Percentiles rank a stretch among this genome's conserved stretches.
phyloP scores from a whole-genome alignment of 495 filamentous ascomycete genomes.

The Bacidia gigantensis region DNA sequence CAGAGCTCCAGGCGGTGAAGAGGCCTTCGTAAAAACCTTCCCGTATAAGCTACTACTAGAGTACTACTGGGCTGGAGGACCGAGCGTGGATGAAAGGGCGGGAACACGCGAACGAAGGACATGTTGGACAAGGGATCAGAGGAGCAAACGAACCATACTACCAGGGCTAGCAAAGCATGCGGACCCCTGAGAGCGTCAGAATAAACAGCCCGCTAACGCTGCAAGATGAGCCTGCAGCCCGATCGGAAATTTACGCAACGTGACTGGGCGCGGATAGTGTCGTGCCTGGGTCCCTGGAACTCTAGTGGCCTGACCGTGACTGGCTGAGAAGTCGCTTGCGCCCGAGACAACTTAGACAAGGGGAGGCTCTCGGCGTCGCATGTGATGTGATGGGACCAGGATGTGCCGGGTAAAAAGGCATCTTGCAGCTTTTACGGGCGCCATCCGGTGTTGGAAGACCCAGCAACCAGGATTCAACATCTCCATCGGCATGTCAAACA shows the following conservation, averaged over 20 bases:
- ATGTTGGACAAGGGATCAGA: not conserved
- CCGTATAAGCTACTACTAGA: not conserved
- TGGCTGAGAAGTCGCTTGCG: not conserved
- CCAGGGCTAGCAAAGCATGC: too few species aligned
- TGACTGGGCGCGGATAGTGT: not conserved
- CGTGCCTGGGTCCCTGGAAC: not conserved
- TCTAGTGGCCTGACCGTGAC: not conserved
- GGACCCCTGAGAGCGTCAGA: too few species aligned
- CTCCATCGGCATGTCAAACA: constrained; percentile 1
- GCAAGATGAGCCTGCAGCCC: not conserved
- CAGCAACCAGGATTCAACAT: not conserved
- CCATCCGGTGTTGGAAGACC: constrained; percentile 1
- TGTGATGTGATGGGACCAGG: not conserved
- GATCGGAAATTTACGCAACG: not conserved
- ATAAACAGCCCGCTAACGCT: not conserved
- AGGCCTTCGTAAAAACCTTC: not conserved
- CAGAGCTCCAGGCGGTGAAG: not conserved
- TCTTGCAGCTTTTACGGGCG: not conserved
- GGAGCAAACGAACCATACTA: not conserved
- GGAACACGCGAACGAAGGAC: too few species aligned
- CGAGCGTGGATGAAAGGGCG: not conserved
- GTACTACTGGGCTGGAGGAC: too few species aligned
- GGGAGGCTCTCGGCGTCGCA: not conserved
- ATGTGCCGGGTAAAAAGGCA: constrained; percentile 1
- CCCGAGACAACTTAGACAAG: not conserved